Evolutionary conservation across 805 yeast species (phyloP).

Genomic region (Spathaspora girioi): DNA sequence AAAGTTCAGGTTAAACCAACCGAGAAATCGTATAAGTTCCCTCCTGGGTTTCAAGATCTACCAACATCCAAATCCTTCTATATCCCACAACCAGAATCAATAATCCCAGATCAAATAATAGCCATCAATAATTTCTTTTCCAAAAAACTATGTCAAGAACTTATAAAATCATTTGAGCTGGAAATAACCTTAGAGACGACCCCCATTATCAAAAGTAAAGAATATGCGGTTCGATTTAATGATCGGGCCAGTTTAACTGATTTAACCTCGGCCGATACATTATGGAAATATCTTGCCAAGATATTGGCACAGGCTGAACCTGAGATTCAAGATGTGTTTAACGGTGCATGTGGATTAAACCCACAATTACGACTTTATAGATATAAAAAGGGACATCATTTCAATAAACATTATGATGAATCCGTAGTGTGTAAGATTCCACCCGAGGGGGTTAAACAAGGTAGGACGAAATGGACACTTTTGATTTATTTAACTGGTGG

Average conservation of each 20-base stretch:
- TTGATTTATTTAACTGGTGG: slow-evolving; percentile 56
- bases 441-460: slow-evolving; percentile 21
- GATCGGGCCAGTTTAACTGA: slow-evolving; percentile 47
- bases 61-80: slow-evolving; percentile 14
- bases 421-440: slow-evolving; percentile 34
- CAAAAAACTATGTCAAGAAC: slow-evolving; percentile 33
- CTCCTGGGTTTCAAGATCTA: slow-evolving; percentile 13
- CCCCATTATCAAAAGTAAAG: slow-evolving; percentile 44
- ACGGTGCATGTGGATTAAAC: slow-evolving; percentile 45
- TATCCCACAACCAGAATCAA: slow-evolving; percentile 19
- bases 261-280: slow-evolving; percentile 25
- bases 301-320: slow-evolving; percentile 24
- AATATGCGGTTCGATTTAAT: slow-evolving; percentile 56
- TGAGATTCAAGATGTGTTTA: slow-evolving; percentile 24
- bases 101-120: slow-evolving; percentile 36
- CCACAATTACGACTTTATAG: slow-evolving; percentile 55
- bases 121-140: slow-evolving; percentile 37
- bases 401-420: slow-evolving; percentile 61
- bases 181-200: slow-evolving; percentile 40
- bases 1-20: neutral
- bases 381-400: slow-evolving; percentile 54
- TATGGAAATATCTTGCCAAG: slow-evolving; percentile 42
- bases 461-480: slow-evolving; percentile 56
- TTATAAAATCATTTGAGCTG: slow-evolving; percentile 29
- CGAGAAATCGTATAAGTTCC: slow-evolving; percentile 11